Conservation (phyloP, 352 stramenopile genomes). For the Pythium utonaiense region DNA sequence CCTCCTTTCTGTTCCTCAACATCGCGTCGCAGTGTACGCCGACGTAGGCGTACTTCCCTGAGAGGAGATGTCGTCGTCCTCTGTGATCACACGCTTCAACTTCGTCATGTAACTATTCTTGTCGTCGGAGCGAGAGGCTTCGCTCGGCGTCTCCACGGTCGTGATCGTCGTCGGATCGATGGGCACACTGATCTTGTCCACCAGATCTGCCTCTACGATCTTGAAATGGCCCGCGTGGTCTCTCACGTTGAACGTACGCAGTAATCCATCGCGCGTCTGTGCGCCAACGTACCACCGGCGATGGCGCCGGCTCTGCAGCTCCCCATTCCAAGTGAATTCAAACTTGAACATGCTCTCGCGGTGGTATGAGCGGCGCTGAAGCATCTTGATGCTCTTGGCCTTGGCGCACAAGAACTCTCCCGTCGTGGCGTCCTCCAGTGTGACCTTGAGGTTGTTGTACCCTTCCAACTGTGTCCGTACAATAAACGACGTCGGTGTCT, state of each 20-base stretch:
- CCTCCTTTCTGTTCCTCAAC: background rate
- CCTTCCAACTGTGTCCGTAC: conserved; percentile 32
- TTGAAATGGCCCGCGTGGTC: conserved; percentile 53
- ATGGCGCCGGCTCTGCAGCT: conserved; percentile 65
- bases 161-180: conserved; percentile 23
- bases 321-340: conserved; percentile 57
- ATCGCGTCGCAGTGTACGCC: background rate
- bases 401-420: conserved; percentile 50
- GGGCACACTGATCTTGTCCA: conserved; percentile 40
- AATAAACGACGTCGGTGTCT: conserved; percentile 51
- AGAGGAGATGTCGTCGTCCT: conserved; percentile 14
- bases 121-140: conserved; percentile 2
- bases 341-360: conserved; percentile 66
- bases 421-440: conserved; percentile 37
- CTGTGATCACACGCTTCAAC: conserved; percentile 17
- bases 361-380: conserved; percentile 39
- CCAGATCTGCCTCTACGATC: conserved; percentile 54
- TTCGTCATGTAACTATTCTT: conserved; percentile 14
- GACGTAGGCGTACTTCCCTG: conserved; percentile 15
- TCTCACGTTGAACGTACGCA: conserved; percentile 58
- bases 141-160: conserved; percentile 2
- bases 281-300: conserved; percentile 68
- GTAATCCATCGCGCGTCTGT: conserved; percentile 56
- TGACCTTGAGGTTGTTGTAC: conserved; percentile 59
- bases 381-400: conserved; percentile 49